A percentile compares a stretch with the other conserved stretches of the same genome.
Conservation (phyloP, 2,329 filamentous ascomycete species). For the Cladosporium oxysporum region DNA sequence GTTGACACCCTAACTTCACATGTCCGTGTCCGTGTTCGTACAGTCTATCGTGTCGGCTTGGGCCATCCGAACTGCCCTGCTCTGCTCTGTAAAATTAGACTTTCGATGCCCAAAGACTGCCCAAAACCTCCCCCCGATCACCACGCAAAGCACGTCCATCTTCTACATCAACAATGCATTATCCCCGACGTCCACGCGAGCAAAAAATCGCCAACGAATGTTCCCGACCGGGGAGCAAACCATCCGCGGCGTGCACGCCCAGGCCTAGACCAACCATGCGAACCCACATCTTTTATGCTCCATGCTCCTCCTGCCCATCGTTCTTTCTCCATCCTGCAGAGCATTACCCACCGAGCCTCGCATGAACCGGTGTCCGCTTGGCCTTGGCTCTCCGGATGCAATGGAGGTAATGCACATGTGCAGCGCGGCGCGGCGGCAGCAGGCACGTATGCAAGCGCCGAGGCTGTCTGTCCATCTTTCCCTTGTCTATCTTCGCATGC, state of each 20-base stretch:
- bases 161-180: not conserved
- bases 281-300: not conserved
- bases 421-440: not conserved
- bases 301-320: no score
- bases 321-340: no score
- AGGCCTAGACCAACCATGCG: not conserved
- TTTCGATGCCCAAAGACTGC: constrained; percentile 12
- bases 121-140: not conserved
- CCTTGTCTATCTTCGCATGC: not conserved
- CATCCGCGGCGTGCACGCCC: not conserved
- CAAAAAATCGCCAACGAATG: not conserved
- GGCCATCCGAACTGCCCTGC: not conserved
- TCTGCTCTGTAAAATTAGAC: not conserved
- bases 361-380: constrained; percentile 9
- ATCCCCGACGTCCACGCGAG: constrained; percentile 7
- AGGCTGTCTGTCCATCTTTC: not conserved
- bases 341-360: not conserved
- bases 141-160: not conserved
- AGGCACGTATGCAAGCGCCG: no score
- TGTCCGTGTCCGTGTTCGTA: not conserved
- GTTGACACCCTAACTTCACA: not conserved
- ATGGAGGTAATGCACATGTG: not conserved
- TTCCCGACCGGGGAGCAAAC: not conserved
- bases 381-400: not conserved
- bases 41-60: constrained; percentile 2